Evolutionary conservation across 345 rosid genomes (phyloP).

Genomic region (Nasturtium officinale): DNA sequence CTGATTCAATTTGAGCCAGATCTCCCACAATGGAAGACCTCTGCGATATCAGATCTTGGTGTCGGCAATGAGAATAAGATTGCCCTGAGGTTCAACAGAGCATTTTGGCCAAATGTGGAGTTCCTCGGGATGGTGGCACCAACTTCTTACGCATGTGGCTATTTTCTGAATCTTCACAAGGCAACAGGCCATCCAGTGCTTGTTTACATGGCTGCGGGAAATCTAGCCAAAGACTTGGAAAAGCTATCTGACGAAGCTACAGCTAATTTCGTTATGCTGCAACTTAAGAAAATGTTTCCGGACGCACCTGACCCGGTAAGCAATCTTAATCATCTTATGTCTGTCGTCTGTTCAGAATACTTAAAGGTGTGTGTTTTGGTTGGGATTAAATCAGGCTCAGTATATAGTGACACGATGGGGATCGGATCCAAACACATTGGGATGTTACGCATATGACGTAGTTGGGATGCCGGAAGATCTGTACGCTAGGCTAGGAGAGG

Average conservation of each 20-base stretch:
- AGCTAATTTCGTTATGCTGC: constrained; percentile 63
- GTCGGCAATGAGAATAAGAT: constrained; percentile 85
- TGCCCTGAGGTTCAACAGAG: constrained; percentile 62
- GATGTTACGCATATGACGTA: constrained; percentile 78
- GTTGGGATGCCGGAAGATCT: constrained; percentile 74
- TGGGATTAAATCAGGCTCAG: constrained; percentile 51
- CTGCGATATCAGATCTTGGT: constrained; percentile 80
- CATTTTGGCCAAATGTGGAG: constrained; percentile 90
- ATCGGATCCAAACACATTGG: constrained; percentile 72
- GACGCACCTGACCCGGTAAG: constrained; percentile 77
- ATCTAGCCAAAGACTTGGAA: constrained; percentile 72
- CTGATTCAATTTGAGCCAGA: constrained; percentile 79
- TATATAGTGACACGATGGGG: constrained; percentile 82
- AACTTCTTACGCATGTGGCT: constrained; percentile 76
- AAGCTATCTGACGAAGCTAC: constrained; percentile 67
- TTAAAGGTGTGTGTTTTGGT: background rate
- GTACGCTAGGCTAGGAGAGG: constrained; percentile 69
- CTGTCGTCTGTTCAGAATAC: background rate
- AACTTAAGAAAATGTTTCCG: constrained; percentile 88
- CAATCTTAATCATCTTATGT: background rate
- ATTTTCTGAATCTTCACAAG: constrained; percentile 84
- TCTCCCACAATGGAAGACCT: constrained; percentile 77
- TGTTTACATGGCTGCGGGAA: constrained; percentile 87
- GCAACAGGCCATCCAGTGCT: constrained; percentile 87
- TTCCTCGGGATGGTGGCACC: constrained; percentile 74